These are phyloP conservation scores for Candida pini DNA, from an alignment of 805 yeast genomes.

Conservation along the genomic window DNA sequence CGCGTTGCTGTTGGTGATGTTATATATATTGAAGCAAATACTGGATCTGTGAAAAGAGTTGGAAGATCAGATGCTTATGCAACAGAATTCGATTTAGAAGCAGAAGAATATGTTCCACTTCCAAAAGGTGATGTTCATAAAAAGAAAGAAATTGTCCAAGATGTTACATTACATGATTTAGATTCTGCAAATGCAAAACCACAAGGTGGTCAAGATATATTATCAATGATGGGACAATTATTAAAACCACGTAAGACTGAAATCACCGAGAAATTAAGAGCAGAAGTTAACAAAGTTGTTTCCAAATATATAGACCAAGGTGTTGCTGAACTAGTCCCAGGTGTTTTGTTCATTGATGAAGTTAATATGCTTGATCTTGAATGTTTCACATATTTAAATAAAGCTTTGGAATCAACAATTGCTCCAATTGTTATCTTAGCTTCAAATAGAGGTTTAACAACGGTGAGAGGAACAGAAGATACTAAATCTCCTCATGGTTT, in stretches of 20 bases:
- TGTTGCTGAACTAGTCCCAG: constrained; percentile 96
- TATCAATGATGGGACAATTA: constrained; percentile 97
- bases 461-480: constrained; percentile 88
- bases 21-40: constrained; percentile 88
- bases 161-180: constrained; percentile 95
- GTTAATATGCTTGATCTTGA: constrained; percentile 98
- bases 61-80: constrained; percentile 96
- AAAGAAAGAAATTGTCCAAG: constrained; percentile 92
- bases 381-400: constrained; percentile 90
- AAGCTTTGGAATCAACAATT: constrained; percentile 94
- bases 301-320: constrained; percentile 99
- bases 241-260: constrained; percentile 96
- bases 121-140: constrained; percentile 99
- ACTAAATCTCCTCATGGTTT: constrained; percentile 92
- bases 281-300: constrained; percentile 93
- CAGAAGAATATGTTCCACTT: constrained; percentile 93
- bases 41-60: constrained; percentile 88
- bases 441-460: constrained; percentile 92
- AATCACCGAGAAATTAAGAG: constrained; percentile 90
- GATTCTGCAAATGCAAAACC: constrained; percentile 97
- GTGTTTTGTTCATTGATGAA: constrained; percentile 96
- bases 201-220: constrained; percentile 93
- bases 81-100: constrained; percentile 97
- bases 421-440: constrained; percentile 98
- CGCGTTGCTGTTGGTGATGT: constrained; percentile 97